These are phyloP conservation scores for Clonostachys rhizophaga DNA, from an alignment of 2,329 filamentous ascomycete species.

Conservation along the genomic window DNA sequence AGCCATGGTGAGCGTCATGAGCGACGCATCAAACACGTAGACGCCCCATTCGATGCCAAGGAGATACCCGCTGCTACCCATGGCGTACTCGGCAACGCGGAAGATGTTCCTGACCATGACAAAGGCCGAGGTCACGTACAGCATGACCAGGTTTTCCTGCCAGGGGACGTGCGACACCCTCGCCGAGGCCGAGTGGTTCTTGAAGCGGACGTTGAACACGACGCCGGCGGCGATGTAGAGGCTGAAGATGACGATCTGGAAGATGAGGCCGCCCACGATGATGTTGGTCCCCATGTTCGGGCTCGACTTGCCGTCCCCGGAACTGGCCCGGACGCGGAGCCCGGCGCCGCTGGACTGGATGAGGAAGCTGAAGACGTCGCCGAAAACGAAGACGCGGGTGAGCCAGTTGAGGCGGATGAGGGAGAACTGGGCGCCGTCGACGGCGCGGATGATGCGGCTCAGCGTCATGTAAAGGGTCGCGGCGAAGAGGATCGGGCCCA, in stretches of 20 bases:
- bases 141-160: slow-evolving; percentile 21
- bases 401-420: slow-evolving; percentile 14
- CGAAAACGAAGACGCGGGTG: slow-evolving; percentile 21
- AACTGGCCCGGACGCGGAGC: slow-evolving; percentile 4
- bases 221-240: slow-evolving; percentile 41
- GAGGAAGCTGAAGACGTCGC: slow-evolving; percentile 20
- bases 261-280: slow-evolving; percentile 45
- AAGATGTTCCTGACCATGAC: slow-evolving; percentile 36
- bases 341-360: slow-evolving; percentile 21
- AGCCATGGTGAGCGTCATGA: slow-evolving; percentile 17
- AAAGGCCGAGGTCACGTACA: slow-evolving; percentile 27
- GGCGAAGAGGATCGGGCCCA: slow-evolving; percentile 37
- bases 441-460: slow-evolving; percentile 24
- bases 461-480: slow-evolving; percentile 41
- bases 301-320: not conserved
- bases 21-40: slow-evolving; percentile 32
- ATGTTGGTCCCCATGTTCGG: slow-evolving; percentile 31
- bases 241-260: slow-evolving; percentile 50
- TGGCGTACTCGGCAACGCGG: slow-evolving; percentile 38
- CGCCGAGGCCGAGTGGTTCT: slow-evolving; percentile 1
- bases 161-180: slow-evolving; percentile 13
- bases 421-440: slow-evolving; percentile 12
- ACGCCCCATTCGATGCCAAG: slow-evolving; percentile 29
- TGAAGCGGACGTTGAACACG: slow-evolving; percentile 31
- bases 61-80: slow-evolving; percentile 29